Evolutionary conservation across 2,329 filamentous ascomycete genomes (phyloP).

Genomic region (Xylariaceae sp.): DNA sequence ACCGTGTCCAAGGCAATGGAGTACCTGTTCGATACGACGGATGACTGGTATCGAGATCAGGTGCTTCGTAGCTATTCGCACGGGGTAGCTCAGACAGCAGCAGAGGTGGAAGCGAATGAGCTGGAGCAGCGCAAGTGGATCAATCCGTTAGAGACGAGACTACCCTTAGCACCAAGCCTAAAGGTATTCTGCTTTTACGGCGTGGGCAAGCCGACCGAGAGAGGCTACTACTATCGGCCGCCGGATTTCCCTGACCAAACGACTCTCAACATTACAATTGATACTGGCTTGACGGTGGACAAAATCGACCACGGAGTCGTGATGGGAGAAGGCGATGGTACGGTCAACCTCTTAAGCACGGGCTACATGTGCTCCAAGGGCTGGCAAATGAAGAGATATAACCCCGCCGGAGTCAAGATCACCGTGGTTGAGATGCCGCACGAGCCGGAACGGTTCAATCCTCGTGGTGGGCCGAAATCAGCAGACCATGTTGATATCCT

Average conservation of each 20-base stretch:
- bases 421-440: slow-evolving; percentile 95
- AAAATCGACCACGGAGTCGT: slow-evolving; percentile 83
- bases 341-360: slow-evolving; percentile 83
- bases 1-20: slow-evolving; percentile 74
- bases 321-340: slow-evolving; percentile 93
- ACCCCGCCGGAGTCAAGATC: slow-evolving; percentile 76
- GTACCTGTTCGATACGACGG: slow-evolving; percentile 73
- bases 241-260: slow-evolving; percentile 62
- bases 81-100: slow-evolving; percentile 74
- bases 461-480: slow-evolving; percentile 65
- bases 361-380: slow-evolving; percentile 98
- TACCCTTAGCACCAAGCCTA: slow-evolving; percentile 81
- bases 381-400: slow-evolving; percentile 91
- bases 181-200: slow-evolving; percentile 99
- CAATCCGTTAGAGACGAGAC: slow-evolving; percentile 84
- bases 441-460: slow-evolving; percentile 88
- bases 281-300: slow-evolving; percentile 58
- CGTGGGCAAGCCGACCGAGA: slow-evolving; percentile 88
- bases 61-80: slow-evolving; percentile 77
- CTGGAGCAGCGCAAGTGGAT: slow-evolving; percentile 81
- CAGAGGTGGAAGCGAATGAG: slow-evolving; percentile 79
- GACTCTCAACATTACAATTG: slow-evolving; percentile 70
- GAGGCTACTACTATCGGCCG: slow-evolving; percentile 82
- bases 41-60: slow-evolving; percentile 79
- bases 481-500: slow-evolving; percentile 97